Conservation (phyloP, 139 green algal genomes). For the Parachlorella kessleri region DNA sequence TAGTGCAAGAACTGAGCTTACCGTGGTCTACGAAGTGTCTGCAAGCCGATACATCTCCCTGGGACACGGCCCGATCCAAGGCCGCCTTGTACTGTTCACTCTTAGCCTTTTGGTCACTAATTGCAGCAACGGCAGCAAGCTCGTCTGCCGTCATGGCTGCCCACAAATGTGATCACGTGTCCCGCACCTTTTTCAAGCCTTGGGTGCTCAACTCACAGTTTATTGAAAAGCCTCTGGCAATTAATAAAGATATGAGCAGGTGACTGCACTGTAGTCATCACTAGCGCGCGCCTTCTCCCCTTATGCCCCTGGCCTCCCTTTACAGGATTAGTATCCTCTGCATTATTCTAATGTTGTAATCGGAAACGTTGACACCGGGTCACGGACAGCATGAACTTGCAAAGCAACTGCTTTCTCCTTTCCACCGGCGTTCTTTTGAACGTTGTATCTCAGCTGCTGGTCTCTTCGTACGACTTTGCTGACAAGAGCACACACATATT, state of each 20-base stretch:
- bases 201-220: too few species aligned
- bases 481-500: neutral
- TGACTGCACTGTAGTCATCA: too few species aligned
- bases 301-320: too few species aligned
- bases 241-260: too few species aligned
- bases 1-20: too few species aligned
- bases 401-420: constrained; percentile 14
- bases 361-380: too few species aligned
- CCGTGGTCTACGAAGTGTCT: constrained; percentile 74
- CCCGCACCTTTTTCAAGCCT: too few species aligned
- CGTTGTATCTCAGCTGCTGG: constrained; percentile 8
- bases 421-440: constrained; percentile 23
- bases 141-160: neutral
- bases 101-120: constrained; percentile 64
- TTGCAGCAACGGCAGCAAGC: constrained; percentile 45
- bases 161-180: too few species aligned
- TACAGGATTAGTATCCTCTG: too few species aligned
- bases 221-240: neutral
- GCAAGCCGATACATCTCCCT: constrained; percentile 29
- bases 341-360: too few species aligned
- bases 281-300: too few species aligned
- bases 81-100: constrained; percentile 60
- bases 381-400: constrained; percentile 3
- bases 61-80: constrained; percentile 41
- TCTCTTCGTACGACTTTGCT: neutral